Evolutionary conservation across 139 green algal species (phyloP), one percentile per base, ranked within the genome.

Genomic region (Volvox reticuliferus): DNA sequence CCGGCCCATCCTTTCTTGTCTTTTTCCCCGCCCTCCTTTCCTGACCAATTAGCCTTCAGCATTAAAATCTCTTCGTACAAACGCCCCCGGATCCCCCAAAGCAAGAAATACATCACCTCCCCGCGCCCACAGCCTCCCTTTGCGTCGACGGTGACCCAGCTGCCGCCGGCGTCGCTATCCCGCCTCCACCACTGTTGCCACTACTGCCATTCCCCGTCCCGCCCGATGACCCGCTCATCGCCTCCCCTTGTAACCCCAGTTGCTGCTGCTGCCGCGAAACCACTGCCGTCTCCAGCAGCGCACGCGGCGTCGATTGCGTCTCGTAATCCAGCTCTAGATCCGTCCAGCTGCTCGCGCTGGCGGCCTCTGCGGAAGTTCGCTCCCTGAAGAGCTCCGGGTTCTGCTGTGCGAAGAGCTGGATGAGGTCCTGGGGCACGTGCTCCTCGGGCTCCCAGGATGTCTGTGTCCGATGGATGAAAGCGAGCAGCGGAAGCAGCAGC

Each of bases 381-480:
- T 92, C 5, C 36, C 85, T 65, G 82, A 94, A 94, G 71, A 94
- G 89, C 71, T 88, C 32, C 21, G 88, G 88, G 76, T 96, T 91
- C 85, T 95, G 33, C 77, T 92, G 35, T 86, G 97, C 93, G 32
- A 93, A 98, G 0, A 95, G 89, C 3, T 61, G 69, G 33, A 98
- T 94, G 28, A 98, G 89, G 32, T 96, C 94, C 13, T 76, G 55
- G 12, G 93, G 92, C 67, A 98, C 88, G 77, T 97, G 91, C 88
- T 98, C 96, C 90, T 98, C 96, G 17, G 91, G 87, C 94, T 98
- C 97, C 97, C 97, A 98, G 19, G 93, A 94, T 1, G 83, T 88
- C 88, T 94, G 93, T 2, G 44, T 55, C 9, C 5, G 44, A 55
- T 55, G 9, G 44, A 55, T 55, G 44, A 55, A 55, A 55, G 5